Evolutionary conservation across 768 basidiomycete genomes (phyloP), one percentile per base, ranked within the genome.

Genomic region (Mycena olivaceomarginata): DNA sequence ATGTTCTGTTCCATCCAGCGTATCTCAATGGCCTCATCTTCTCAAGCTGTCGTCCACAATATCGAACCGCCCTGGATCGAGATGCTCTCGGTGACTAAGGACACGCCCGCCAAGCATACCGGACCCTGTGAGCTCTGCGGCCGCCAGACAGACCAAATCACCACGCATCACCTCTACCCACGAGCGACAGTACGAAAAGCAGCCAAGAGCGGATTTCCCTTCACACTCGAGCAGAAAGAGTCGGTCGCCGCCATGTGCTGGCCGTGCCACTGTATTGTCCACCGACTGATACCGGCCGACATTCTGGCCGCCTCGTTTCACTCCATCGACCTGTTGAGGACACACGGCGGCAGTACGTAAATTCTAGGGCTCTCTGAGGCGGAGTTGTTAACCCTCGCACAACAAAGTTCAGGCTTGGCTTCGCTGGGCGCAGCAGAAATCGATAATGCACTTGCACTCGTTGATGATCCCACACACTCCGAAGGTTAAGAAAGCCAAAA

Each of bases 261-360:
- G 73, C 73, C 73, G n/a, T 74, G 73, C 57, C 73, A 68, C 48
- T 74, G 73, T n/a, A 68, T 74, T 43, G 45, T 74, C 20, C 73
- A 74, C 39, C 56, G 57, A 41, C n/a, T 74, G 57, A 67, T 74
- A 48, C 73, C 56, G 9, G 46, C n/a, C 45, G 59, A 74, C 37
- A 31, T 62, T 31, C 59, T 74, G 7, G 73, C 73, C 37, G 18
- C 57, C 37, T 15, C 59, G 25, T 74, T 74, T 63, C 67, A 74
- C 22, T 67, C 73, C 37, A 63, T 74, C 48, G 73, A 74, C 39
- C 22, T 74, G 43, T 25, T 68, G n/a, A 60, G 53, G 18, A 43
- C 66, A 40, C 66, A 74, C 51, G n/a, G n/a, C 15, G 45, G 46
- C 5, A 56, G 72, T 73, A 48, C 0, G 73, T 51, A n/a, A 37